Evolutionary conservation across 2,329 filamentous ascomycete genomes (phyloP).

Genomic region (Blastomyces emzantsi): DNA sequence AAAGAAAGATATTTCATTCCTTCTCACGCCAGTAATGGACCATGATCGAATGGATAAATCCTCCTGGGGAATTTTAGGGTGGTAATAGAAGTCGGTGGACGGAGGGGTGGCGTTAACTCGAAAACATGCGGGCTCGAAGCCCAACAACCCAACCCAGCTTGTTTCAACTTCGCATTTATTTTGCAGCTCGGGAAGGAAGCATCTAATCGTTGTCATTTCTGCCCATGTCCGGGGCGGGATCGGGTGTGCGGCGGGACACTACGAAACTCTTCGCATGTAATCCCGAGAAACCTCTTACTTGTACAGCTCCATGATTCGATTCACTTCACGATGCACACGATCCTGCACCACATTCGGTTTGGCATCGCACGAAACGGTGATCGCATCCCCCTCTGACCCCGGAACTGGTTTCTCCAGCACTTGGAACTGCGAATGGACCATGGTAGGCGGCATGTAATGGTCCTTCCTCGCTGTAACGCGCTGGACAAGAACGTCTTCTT

Average conservation of each 20-base stretch:
- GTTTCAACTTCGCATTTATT: neutral
- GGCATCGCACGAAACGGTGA: constrained; percentile 53
- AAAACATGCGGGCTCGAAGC: neutral
- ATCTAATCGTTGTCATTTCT: neutral
- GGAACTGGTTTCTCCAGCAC: constrained; percentile 66
- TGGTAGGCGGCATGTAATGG: constrained; percentile 92
- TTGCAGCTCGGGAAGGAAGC: neutral
- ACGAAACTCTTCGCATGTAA: neutral
- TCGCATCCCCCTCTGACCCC: constrained; percentile 61
- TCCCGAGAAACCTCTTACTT: neutral
- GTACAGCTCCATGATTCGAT: constrained; percentile 15
- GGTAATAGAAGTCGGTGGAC: neutral
- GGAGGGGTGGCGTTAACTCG: neutral
- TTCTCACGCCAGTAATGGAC: neutral
- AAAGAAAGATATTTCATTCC: neutral
- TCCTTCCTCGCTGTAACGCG: constrained; percentile 66
- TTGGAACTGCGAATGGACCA: constrained; percentile 89
- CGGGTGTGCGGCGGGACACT: no score
- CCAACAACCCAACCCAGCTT: neutral
- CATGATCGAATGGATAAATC: neutral
- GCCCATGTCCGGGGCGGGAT: no score
- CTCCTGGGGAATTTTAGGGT: neutral
- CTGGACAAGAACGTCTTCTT: constrained; percentile 63
- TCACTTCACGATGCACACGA: constrained; percentile 12
- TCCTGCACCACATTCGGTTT: constrained; percentile 42